Evolutionary conservation across 805 yeast genomes (phyloP).

Genomic region (Komagataella pastoris): DNA sequence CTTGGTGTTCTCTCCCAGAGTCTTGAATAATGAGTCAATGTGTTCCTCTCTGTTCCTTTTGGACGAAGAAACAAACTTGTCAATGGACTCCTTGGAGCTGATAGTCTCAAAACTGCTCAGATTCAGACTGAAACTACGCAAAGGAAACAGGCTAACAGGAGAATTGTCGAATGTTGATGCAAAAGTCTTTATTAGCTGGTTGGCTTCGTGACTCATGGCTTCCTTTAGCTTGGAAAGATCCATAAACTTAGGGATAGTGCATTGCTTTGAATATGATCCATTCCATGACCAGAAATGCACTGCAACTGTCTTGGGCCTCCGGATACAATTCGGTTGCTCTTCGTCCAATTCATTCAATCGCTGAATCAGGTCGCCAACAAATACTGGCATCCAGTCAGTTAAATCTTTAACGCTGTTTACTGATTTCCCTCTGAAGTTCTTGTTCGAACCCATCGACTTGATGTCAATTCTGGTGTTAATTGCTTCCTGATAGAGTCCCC

Average conservation of each 20-base stretch:
- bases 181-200: slow-evolving; percentile 10
- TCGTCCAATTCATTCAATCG: slow-evolving; percentile 66
- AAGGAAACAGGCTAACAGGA: slow-evolving; percentile 26
- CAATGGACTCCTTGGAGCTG: slow-evolving; percentile 12
- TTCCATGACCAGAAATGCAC: slow-evolving; percentile 19
- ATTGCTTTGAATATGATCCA: slow-evolving; percentile 25
- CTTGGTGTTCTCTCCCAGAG: slow-evolving; percentile 1
- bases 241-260: slow-evolving; percentile 21
- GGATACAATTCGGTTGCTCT: slow-evolving; percentile 27
- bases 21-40: slow-evolving; percentile 2
- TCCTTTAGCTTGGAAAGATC: slow-evolving; percentile 23
- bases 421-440: slow-evolving; percentile 52
- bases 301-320: slow-evolving; percentile 44
- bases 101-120: slow-evolving; percentile 40
- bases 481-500: slow-evolving; percentile 48
- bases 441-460: slow-evolving; percentile 82
- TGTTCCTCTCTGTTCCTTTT: slow-evolving; percentile 1
- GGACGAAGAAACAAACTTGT: slow-evolving; percentile 9
- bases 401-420: slow-evolving; percentile 45
- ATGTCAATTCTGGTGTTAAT: slow-evolving; percentile 46
- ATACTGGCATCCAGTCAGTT: slow-evolving; percentile 69
- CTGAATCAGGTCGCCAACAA: slow-evolving; percentile 63
- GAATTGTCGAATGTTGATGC: slow-evolving; percentile 13
- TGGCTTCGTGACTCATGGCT: slow-evolving; percentile 10
- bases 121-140: slow-evolving; percentile 34